A percentile compares a stretch with the other conserved stretches of the same genome.
These are phyloP conservation scores for Trichophyton equinum DNA, from an alignment of 2,329 filamentous ascomycete genomes.

Conservation along the genomic window DNA sequence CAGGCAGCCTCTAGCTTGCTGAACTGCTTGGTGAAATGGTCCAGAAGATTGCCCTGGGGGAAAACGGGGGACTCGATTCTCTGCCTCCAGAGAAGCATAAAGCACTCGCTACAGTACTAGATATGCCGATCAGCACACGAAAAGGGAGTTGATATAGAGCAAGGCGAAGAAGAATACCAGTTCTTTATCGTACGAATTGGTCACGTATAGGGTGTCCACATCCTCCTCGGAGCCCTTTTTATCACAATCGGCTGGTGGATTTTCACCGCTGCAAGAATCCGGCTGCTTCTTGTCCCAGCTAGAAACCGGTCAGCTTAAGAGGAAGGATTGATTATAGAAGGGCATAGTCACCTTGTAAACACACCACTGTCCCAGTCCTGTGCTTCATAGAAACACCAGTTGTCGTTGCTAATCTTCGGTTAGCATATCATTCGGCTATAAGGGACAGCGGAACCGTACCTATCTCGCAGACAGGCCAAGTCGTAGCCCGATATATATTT, in stretches of 20 bases:
- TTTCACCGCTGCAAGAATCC: slow-evolving; percentile 10
- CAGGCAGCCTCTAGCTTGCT: slow-evolving; percentile 11
- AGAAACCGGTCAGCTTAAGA: not conserved
- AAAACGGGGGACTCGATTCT: slow-evolving; percentile 12
- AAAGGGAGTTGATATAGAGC: too few relatives aligned
- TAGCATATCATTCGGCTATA: not conserved
- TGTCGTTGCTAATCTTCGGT: slow-evolving; percentile 10
- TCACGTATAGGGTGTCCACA: slow-evolving; percentile 10
- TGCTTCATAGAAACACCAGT: slow-evolving; percentile 14
- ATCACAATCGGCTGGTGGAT: slow-evolving; percentile 8
- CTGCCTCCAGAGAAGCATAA: slow-evolving; percentile 14
- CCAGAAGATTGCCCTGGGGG: slow-evolving; percentile 11
- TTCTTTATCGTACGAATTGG: slow-evolving; percentile 12
- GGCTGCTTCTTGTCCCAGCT: slow-evolving; percentile 6
- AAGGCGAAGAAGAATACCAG: slow-evolving; percentile 7
- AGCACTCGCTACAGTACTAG: slow-evolving; percentile 16
- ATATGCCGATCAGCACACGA: not conserved
- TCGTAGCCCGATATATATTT: slow-evolving; percentile 13
- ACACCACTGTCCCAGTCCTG: slow-evolving; percentile 13
- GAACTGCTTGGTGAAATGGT: slow-evolving; percentile 14
- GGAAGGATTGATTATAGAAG: not conserved
- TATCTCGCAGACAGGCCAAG: slow-evolving; percentile 13
- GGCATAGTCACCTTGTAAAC: slow-evolving; percentile 8
- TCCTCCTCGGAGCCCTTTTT: slow-evolving; percentile 1
- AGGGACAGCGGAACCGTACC: slow-evolving; percentile 3